phyloP scores from a whole-genome alignment of 108 stramenopile species.

The Cylindrotheca fusiformis region DNA sequence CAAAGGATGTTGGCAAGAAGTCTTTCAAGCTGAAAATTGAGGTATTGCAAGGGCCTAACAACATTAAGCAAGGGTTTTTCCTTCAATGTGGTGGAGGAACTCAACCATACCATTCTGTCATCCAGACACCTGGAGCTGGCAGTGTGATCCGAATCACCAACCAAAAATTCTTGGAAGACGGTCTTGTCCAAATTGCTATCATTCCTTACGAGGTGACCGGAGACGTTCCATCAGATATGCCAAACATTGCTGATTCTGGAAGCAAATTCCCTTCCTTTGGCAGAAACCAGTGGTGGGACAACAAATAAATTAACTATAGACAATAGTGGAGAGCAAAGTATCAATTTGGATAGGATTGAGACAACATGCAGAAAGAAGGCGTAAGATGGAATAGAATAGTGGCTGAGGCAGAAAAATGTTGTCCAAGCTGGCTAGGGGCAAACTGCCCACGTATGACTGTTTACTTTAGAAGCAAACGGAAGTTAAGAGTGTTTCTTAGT shows the following conservation, averaged over 20 bases:
- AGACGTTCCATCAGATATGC: background rate
- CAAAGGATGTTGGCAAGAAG: constrained; percentile 60
- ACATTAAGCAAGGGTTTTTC: constrained; percentile 57
- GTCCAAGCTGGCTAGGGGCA: too few species aligned
- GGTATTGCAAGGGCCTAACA: constrained; percentile 65
- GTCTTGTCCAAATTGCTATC: constrained; percentile 42
- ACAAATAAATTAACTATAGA: too few species aligned
- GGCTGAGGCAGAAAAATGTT: too few species aligned
- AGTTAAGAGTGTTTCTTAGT: too few species aligned
- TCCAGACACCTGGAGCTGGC: constrained; percentile 62
- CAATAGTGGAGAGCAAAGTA: too few species aligned
- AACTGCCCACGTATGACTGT: too few species aligned
- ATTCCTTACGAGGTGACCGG: constrained; percentile 45
- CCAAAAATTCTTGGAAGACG: constrained; percentile 59
- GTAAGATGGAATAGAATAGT: too few species aligned
- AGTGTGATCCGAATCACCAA: constrained; percentile 58
- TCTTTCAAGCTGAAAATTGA: constrained; percentile 68
- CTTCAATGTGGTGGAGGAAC: constrained; percentile 64
- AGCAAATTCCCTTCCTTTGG: background rate
- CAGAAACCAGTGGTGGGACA: background rate
- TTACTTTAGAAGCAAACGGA: too few species aligned
- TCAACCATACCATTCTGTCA: constrained; percentile 58
- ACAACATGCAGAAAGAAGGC: too few species aligned
- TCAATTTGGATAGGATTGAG: too few species aligned
- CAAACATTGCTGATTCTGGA: background rate